Base-by-base conservation (phyloP, 305 asterid genomes). In the Fraxinus sp. region DNA sequence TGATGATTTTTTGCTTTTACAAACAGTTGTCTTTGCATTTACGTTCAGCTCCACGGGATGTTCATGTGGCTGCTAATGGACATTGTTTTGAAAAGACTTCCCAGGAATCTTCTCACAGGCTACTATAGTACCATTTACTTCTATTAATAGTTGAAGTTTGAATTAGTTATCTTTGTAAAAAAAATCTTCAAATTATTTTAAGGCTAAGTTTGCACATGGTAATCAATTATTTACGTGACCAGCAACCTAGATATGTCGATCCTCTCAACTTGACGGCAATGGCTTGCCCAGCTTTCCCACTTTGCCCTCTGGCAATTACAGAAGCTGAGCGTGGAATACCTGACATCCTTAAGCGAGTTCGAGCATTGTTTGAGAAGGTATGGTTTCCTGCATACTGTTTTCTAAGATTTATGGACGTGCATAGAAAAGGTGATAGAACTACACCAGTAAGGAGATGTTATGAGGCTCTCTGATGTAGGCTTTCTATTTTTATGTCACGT, bases 271-370 rank as follows among this genome's bases (percentile, higher is more conserved):
- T 91, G 73, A 94, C 98, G 62, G 93, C 98, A 26, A 96, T 96
- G 98, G 98, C 99, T 4, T 96, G 99, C 94, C 99, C 99, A 62
- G 99, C 99, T 55, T 89, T 96, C 68, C 99, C 99, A 7, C 92
- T 96, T 57, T 96, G 99, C 83, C 96, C 99, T 75, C 89, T 96
- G 88, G 99, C 98, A 85, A 85, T 94, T 73, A 86, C 99, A 52
- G 99, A 96, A 96, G 99, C 99, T 74, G 99, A 96, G 85, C 99
- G 99, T 81, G 98, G 99, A 82, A 90, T 90, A 80, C 99, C 99
- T 36, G 96, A 88, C 84, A 87, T 94, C 84, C 97, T 96, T 76
- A 96, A 96, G 92, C 93, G 97, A 20, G 91, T 93, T 79, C 90
- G 99, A 82, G 93, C 96, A 64, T 87, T 90, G 26, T 94, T 96